Evolutionary conservation across 1,284 basidiomycete species (phyloP).

Genomic region (Sanguinoderma infundibulare): DNA sequence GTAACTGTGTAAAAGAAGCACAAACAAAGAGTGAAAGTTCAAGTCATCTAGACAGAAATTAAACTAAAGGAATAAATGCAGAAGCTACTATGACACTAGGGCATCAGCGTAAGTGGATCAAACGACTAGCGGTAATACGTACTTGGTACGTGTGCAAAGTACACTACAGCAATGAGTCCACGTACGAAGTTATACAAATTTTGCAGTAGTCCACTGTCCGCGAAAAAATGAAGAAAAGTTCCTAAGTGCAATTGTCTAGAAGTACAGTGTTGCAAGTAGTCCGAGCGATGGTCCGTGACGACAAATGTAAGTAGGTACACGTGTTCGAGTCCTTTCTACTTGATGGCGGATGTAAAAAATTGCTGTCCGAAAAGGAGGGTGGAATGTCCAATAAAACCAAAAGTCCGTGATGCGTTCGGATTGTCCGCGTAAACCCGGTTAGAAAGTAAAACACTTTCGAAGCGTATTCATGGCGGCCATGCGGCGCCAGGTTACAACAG

Average conservation of each 20-base stretch:
- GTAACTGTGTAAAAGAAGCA: background rate
- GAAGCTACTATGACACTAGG: background rate
- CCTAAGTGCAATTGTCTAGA: constrained; percentile 22
- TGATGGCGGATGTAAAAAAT: constrained; percentile 7
- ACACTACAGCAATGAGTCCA: constrained; percentile 21
- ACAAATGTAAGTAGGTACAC: constrained; percentile 26
- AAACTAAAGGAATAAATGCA: background rate
- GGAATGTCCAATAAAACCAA: constrained; percentile 16
- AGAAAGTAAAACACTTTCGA: constrained; percentile 23
- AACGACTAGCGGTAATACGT: constrained; percentile 24
- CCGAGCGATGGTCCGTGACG: constrained; percentile 12
- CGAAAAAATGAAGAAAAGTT: constrained; percentile 13
- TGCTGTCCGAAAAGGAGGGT: constrained; percentile 8
- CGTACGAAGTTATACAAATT: constrained; percentile 23
- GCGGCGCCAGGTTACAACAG: constrained; percentile 23
- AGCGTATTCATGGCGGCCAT: constrained; percentile 20
- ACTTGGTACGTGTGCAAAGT: constrained; percentile 19
- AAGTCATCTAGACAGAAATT: constrained; percentile 15
- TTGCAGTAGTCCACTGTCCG: constrained; percentile 24
- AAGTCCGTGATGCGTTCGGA: constrained; percentile 20
- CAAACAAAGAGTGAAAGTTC: constrained; percentile 9
- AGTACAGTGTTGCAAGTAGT: constrained; percentile 26
- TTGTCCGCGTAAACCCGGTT: constrained; percentile 21
- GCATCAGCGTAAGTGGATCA: background rate
- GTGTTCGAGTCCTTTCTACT: constrained; percentile 18